Conservation (phyloP, 306 rosid genomes). For the Echinosophora koreensis region DNA sequence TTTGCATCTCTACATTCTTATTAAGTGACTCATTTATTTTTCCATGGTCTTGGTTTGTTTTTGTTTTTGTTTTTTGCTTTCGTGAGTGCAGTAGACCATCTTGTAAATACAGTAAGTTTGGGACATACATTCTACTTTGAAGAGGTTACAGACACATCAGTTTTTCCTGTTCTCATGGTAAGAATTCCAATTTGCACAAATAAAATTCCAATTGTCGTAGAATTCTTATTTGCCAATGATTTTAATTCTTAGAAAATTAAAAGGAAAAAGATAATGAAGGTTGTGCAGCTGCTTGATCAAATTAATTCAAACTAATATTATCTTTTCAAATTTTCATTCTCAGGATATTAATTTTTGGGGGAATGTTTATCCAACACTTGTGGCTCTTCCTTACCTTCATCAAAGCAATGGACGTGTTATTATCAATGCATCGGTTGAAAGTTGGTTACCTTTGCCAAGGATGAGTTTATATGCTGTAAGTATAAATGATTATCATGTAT, state of each 20-base stretch:
- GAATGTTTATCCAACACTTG: slow-evolving; percentile 82
- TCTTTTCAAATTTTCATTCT: background rate
- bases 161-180: slow-evolving; percentile 84
- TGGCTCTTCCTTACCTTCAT: slow-evolving; percentile 83
- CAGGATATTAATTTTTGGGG: slow-evolving; percentile 95
- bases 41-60: background rate
- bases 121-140: slow-evolving; percentile 92
- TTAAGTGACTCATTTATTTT: slow-evolving; percentile 14
- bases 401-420: slow-evolving; percentile 75
- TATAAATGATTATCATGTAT: background rate
- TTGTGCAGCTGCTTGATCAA: background rate
- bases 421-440: slow-evolving; percentile 82
- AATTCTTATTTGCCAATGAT: background rate
- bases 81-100: slow-evolving; percentile 77
- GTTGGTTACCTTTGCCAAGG: slow-evolving; percentile 88
- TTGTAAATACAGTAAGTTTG: slow-evolving; percentile 85
- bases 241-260: background rate
- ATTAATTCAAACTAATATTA: background rate
- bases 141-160: slow-evolving; percentile 80
- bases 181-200: slow-evolving; percentile 36
- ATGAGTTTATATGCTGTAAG: slow-evolving; percentile 93
- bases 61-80: background rate
- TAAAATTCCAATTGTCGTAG: background rate
- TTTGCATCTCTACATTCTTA: background rate
- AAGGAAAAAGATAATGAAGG: background rate